These are phyloP conservation scores for Russula earlei DNA, from an alignment of 768 basidiomycete species.

Conservation along the genomic window DNA sequence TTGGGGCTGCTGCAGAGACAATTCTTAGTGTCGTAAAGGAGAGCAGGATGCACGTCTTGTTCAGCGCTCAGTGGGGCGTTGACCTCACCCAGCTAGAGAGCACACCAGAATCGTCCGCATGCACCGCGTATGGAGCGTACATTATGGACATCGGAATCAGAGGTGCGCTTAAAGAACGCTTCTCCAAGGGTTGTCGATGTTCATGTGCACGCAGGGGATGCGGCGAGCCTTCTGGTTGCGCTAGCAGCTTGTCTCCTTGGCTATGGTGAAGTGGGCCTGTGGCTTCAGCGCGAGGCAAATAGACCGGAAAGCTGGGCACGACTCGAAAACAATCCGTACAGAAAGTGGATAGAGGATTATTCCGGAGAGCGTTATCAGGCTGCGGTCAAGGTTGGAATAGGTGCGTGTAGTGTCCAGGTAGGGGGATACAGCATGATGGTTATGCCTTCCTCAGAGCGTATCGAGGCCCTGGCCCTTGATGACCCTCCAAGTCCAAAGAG, in stretches of 20 bases:
- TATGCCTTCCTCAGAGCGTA: constrained; percentile 41
- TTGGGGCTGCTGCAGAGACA: constrained; percentile 52
- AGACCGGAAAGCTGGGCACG: constrained; percentile 42
- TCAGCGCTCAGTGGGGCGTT: constrained; percentile 66
- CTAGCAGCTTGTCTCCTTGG: constrained; percentile 81
- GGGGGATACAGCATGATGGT: neutral
- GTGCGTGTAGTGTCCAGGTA: constrained; percentile 33
- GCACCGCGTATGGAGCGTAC: constrained; percentile 82
- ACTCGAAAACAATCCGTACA: constrained; percentile 64
- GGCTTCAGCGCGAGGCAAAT: constrained; percentile 55
- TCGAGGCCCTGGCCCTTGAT: constrained; percentile 53
- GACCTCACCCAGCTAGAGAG: constrained; percentile 46
- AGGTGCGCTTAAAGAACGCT: constrained; percentile 32
- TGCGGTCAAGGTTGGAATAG: constrained; percentile 65
- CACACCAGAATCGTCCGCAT: constrained; percentile 58
- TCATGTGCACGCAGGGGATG: constrained; percentile 30
- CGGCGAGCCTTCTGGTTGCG: constrained; percentile 64
- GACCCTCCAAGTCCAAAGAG: constrained; percentile 56
- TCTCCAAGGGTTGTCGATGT: neutral
- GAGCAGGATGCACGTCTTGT: constrained; percentile 58
- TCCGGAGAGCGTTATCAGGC: constrained; percentile 57
- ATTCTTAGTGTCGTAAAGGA: constrained; percentile 60
- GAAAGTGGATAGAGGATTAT: constrained; percentile 73
- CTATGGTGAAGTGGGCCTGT: constrained; percentile 86
- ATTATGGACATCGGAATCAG: constrained; percentile 68